A percentile compares a stretch with the other conserved stretches of the same genome.
Conservation (phyloP, 192 early-diverging fungal species). For the Irineochytrium annulatum region DNA sequence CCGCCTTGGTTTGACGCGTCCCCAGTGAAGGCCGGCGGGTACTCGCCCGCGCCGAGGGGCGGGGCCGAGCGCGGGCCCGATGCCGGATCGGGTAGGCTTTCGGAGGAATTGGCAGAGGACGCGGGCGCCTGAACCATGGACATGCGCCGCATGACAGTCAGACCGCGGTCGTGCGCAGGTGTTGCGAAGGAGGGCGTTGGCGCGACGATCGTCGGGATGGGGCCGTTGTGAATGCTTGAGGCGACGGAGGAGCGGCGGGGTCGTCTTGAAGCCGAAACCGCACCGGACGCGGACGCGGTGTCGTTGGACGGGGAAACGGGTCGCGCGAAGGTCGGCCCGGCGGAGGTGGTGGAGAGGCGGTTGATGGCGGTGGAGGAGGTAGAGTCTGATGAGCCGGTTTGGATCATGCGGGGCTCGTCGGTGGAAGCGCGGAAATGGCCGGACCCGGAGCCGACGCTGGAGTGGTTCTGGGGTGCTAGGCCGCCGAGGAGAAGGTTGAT, state of each 20-base stretch:
- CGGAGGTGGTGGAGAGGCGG: not conserved
- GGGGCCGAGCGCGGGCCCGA: not conserved
- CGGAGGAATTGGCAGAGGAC: not conserved
- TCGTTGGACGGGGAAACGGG: not conserved
- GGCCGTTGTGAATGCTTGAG: not conserved
- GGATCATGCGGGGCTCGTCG: not conserved
- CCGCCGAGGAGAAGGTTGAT: not conserved
- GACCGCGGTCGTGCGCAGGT: conserved; percentile 19
- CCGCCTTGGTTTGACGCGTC: conserved; percentile 7
- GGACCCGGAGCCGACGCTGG: not conserved
- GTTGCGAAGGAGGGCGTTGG: not conserved
- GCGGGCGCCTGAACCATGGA: conserved; percentile 37
- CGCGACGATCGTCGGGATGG: not conserved
- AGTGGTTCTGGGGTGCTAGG: not conserved
- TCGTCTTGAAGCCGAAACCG: not conserved
- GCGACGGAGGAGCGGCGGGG: not conserved
- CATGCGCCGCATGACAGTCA: conserved; percentile 34
- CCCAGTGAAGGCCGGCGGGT: not conserved
- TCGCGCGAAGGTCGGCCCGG: not conserved
- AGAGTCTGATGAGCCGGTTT: not conserved
- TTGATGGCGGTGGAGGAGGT: not conserved
- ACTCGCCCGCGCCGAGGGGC: not conserved
- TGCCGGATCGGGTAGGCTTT: not conserved
- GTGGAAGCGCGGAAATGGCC: not conserved
- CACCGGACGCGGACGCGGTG: not conserved